Evolutionary conservation across 108 stramenopile species (phyloP).

Genomic region (Fragilaria radians): DNA sequence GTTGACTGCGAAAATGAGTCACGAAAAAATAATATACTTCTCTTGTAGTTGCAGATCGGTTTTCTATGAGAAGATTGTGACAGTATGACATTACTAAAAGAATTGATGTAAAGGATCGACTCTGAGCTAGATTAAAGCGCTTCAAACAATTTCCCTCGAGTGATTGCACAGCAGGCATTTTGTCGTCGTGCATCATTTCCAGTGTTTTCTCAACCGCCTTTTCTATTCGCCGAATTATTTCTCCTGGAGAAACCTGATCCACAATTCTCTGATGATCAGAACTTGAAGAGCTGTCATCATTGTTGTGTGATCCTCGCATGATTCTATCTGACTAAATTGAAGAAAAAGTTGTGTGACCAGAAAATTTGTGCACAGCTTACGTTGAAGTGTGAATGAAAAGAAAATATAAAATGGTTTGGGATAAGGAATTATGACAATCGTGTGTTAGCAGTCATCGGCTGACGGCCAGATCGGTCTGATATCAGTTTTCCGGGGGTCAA

Average conservation of each 20-base stretch:
- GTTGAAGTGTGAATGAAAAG: no score
- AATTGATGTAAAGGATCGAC: conserved; percentile 51
- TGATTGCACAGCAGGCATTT: background rate
- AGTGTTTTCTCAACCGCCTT: background rate
- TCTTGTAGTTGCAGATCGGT: conserved; percentile 67
- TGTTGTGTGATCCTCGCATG: no score
- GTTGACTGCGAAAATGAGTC: conserved; percentile 74
- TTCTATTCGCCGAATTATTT: conserved; percentile 2
- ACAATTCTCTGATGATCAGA: no score
- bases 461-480: no score
- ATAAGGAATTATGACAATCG: no score
- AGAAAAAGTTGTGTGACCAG: no score
- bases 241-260: background rate
- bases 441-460: no score
- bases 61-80: conserved; percentile 44
- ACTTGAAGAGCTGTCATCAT: no score
- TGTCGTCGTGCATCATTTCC: background rate
- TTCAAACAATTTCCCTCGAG: background rate
- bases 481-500: no score
- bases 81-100: conserved; percentile 54
- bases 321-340: no score
- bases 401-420: no score
- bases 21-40: conserved; percentile 85
- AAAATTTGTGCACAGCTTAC: no score
- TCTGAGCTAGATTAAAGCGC: conserved; percentile 34